These are phyloP conservation scores for Solanum infundibuliforme DNA, from an alignment of 257 asterid species.

Conservation along the genomic window DNA sequence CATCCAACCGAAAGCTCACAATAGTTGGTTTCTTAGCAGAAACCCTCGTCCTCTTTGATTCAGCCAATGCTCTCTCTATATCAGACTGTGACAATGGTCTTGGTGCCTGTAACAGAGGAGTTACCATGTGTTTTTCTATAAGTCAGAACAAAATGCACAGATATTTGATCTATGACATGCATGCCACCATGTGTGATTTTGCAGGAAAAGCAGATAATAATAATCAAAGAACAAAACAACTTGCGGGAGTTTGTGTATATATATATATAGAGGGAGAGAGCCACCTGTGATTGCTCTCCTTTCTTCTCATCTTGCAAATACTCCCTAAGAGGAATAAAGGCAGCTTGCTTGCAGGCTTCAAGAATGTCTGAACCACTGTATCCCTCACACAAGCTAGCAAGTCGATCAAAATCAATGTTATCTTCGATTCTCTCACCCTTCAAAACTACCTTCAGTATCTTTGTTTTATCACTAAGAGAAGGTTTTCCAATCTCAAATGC, in stretches of 20 bases:
- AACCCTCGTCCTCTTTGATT: conserved; percentile 4
- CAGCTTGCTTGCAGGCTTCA: conserved; percentile 16
- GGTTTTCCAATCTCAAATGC: conserved; percentile 21
- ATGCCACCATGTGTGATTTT: not conserved
- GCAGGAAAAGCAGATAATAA: not conserved
- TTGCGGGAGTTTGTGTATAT: not conserved
- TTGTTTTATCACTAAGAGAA: conserved; percentile 1
- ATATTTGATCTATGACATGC: not conserved
- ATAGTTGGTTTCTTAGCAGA: not conserved
- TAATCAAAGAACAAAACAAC: not conserved
- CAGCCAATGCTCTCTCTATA: conserved; percentile 7
- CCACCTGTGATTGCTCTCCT: conserved; percentile 1
- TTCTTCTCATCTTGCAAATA: conserved; percentile 14
- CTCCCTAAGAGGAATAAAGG: conserved; percentile 13
- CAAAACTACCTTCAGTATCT: conserved; percentile 14
- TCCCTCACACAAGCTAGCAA: conserved; percentile 17
- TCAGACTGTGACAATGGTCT: conserved; percentile 14
- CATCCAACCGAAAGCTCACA: not conserved
- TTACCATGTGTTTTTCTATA: not conserved
- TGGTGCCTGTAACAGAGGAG: conserved; percentile 7
- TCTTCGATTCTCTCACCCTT: conserved; percentile 11
- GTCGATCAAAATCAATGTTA: conserved; percentile 1
- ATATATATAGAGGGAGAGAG: not conserved
- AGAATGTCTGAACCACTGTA: conserved; percentile 16
- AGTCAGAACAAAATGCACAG: not conserved